A percentile compares a stretch with the other conserved stretches of the same genome.
These are phyloP conservation scores for Aspergillus fumigatiaffinis DNA, from an alignment of 2,329 filamentous ascomycete species.

Conservation along the genomic window DNA sequence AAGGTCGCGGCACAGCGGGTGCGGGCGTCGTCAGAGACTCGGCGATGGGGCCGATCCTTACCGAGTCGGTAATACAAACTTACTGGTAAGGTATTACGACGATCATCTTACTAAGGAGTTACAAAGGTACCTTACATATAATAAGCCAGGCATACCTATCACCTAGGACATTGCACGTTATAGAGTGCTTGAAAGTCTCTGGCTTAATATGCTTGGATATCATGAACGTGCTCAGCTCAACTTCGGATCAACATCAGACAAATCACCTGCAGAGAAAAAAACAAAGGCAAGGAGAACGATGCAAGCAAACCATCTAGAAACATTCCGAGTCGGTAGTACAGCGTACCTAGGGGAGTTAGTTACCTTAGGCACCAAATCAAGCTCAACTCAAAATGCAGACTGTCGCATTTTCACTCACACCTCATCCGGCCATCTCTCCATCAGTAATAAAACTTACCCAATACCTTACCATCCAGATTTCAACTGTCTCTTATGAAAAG, in stretches of 20 bases:
- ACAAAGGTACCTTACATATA: too few species aligned
- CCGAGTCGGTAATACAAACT: too few species aligned
- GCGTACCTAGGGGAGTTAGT: background rate
- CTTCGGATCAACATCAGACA: too few species aligned
- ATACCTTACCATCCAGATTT: background rate
- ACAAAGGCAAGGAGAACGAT: background rate
- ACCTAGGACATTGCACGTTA: too few species aligned
- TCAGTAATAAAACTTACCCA: background rate
- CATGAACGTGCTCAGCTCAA: too few species aligned
- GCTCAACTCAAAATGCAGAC: background rate
- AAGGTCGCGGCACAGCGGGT: slow-evolving; percentile 19
- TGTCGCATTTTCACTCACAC: background rate
- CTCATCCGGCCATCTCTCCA: background rate
- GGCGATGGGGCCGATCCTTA: slow-evolving; percentile 10
- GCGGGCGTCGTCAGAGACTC: slow-evolving; percentile 16
- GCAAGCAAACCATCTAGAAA: background rate
- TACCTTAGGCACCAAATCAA: background rate
- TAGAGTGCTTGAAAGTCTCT: too few species aligned
- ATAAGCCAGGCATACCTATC: background rate
- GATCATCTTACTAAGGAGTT: too few species aligned
- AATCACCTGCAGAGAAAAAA: background rate
- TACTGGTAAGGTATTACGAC: too few species aligned
- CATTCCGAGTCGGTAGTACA: background rate
- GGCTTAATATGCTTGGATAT: too few species aligned
- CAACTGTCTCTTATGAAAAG: too few species aligned